These are phyloP conservation scores for Pseudonitzschia multiseries DNA, from an alignment of 108 stramenopile genomes.

Conservation along the genomic window DNA sequence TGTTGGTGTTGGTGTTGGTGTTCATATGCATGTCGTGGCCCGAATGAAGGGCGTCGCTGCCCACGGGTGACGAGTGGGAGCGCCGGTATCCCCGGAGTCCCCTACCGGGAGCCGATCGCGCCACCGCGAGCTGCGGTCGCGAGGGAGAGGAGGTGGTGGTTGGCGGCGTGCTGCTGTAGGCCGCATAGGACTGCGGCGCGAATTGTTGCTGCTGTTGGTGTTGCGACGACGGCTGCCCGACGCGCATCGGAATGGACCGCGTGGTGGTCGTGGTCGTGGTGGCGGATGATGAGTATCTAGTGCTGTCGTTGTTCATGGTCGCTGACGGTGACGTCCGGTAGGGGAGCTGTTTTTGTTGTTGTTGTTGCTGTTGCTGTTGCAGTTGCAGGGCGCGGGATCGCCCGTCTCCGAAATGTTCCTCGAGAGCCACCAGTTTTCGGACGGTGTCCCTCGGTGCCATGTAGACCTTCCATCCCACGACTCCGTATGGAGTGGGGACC, in stretches of 20 bases:
- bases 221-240: background rate
- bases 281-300: no score
- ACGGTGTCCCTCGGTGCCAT: slow-evolving; percentile 47
- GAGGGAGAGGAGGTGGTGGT: slow-evolving; percentile 7
- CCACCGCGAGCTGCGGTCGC: background rate
- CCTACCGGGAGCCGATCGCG: slow-evolving; percentile 23
- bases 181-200: background rate
- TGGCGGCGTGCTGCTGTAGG: background rate
- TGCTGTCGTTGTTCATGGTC: background rate
- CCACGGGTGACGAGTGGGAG: slow-evolving; percentile 24
- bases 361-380: no score
- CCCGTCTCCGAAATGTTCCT: background rate
- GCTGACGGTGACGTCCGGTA: no score
- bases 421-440: background rate
- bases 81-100: slow-evolving; percentile 20
- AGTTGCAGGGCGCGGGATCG: no score
- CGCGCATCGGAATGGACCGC: background rate
- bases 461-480: slow-evolving; percentile 55
- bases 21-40: no score
- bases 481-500: slow-evolving; percentile 57
- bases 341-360: slow-evolving; percentile 2
- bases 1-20: slow-evolving; percentile 7
- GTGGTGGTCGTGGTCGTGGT: background rate
- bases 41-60: no score
- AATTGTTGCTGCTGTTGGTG: slow-evolving; percentile 15